Percentiles rank a stretch among this genome's conserved stretches.
Conservation (phyloP, 805 yeast genomes). For the Metschnikowia orientalis region DNA sequence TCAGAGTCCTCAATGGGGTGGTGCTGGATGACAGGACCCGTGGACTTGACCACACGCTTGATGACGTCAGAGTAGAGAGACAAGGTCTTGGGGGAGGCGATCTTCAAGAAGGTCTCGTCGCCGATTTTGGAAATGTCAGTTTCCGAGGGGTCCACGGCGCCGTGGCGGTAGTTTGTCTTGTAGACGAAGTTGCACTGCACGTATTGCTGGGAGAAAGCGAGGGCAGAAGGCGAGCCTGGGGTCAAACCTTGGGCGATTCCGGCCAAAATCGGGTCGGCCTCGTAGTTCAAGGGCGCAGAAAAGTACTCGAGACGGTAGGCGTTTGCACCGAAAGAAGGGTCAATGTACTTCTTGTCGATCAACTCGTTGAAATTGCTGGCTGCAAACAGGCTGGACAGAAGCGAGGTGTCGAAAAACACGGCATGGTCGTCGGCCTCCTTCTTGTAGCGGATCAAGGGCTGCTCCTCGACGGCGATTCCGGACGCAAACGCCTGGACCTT, state of each 20-base stretch:
- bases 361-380: slow-evolving; percentile 53
- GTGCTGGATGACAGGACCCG: slow-evolving; percentile 92
- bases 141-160: slow-evolving; percentile 27
- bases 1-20: slow-evolving; percentile 72
- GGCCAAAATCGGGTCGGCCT: slow-evolving; percentile 42
- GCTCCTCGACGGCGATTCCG: slow-evolving; percentile 49
- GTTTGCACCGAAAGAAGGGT: slow-evolving; percentile 41
- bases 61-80: slow-evolving; percentile 69
- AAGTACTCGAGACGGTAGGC: slow-evolving; percentile 73
- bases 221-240: slow-evolving; percentile 12
- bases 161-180: slow-evolving; percentile 44
- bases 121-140: slow-evolving; percentile 64
- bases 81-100: slow-evolving; percentile 78
- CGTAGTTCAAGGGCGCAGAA: slow-evolving; percentile 55
- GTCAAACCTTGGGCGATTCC: slow-evolving; percentile 35
- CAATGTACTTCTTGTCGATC: slow-evolving; percentile 80
- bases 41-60: slow-evolving; percentile 60
- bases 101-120: slow-evolving; percentile 71
- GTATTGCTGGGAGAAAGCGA: slow-evolving; percentile 39
- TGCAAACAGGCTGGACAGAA: slow-evolving; percentile 37
- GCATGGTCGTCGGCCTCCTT: slow-evolving; percentile 83
- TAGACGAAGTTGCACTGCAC: slow-evolving; percentile 80
- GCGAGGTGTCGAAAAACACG: slow-evolving; percentile 77
- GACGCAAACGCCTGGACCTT: slow-evolving; percentile 73
- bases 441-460: slow-evolving; percentile 70